Base-by-base conservation (phyloP, 1,284 basidiomycete genomes). In the Ganoderma meredithae region DNA sequence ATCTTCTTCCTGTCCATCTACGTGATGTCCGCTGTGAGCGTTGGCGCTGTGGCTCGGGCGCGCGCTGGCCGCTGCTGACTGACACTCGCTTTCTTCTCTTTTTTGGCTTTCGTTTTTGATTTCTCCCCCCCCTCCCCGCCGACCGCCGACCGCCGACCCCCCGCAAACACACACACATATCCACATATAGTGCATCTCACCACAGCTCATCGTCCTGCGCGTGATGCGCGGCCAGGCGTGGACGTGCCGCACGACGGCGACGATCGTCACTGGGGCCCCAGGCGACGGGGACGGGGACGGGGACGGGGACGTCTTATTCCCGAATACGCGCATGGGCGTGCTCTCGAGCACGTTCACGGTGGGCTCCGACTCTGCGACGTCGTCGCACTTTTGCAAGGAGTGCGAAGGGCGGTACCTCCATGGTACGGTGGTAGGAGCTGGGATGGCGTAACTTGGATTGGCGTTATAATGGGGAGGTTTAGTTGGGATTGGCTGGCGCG, bases 151-250 rank as follows among this genome's bases (percentile, higher is more conserved):
- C n/a, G n/a, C n/a, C n/a, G n/a, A n/a, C n/a, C n/a, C n/a, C n/a
- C n/a, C n/a, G n/a, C n/a, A n/a, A n/a, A n/a, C 27, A 31, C 27
- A 31, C 27, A 31, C 27, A 31, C 27, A 31, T 3, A 31, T n/a
- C 1, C 27, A 31, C 27, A 31, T 3, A 13, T 33, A 62, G 61
- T 62, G 61, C 47, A 49, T 62, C 33, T 74, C 77, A 1, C 79
- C 79, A 3, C 77, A 78, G 63, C 71, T 78, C 25, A 79, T 80
- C 63, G 76, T 79, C 33, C 69, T 76, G 19, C 75, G 79, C 0
- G 73, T 79, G 2, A 74, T 78, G 0, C 74, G 74, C 68, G 79
- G 77, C 25, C 62, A 60, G 4, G 79, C 73, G 6, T 80, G 78
- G 77, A 72, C 70, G 59, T 22, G 25, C 36, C 39, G 36, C 33